Percentiles rank a stretch among this genome's conserved stretches.
Evolutionary conservation across 345 rosid genomes (phyloP).

Genomic region (Salix dunnii): DNA sequence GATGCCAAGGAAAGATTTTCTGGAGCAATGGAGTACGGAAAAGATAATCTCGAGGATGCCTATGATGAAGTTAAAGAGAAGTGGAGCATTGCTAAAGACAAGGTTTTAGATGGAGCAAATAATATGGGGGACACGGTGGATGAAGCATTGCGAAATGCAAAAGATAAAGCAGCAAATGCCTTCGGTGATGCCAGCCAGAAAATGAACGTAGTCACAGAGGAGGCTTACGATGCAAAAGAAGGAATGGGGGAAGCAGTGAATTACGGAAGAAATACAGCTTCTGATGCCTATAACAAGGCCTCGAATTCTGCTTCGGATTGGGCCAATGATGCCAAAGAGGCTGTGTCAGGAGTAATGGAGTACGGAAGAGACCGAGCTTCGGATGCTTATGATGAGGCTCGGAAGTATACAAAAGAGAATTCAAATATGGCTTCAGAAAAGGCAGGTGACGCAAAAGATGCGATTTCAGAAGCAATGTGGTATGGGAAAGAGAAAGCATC

Average conservation of each 20-base stretch:
- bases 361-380: slow-evolving; percentile 19
- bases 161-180: slow-evolving; percentile 19
- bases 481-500: neutral
- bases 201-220: neutral
- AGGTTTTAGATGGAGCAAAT: slow-evolving; percentile 3
- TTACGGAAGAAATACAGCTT: neutral
- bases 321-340: slow-evolving; percentile 20
- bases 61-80: neutral
- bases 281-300: neutral
- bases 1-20: slow-evolving; percentile 29
- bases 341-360: neutral
- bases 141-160: slow-evolving; percentile 21
- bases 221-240: slow-evolving; percentile 8
- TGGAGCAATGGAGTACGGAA: slow-evolving; percentile 23
- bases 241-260: slow-evolving; percentile 2
- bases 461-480: neutral
- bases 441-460: slow-evolving; percentile 10
- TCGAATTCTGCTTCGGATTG: neutral
- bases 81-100: slow-evolving; percentile 2
- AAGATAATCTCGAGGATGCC: slow-evolving; percentile 15
- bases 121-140: neutral
- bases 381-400: slow-evolving; percentile 2
- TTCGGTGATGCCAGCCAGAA: neutral
- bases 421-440: slow-evolving; percentile 5
- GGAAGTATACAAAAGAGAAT: neutral